Evolutionary conservation across 768 basidiomycete genomes (phyloP).

Genomic region (Lyophyllum semitale): DNA sequence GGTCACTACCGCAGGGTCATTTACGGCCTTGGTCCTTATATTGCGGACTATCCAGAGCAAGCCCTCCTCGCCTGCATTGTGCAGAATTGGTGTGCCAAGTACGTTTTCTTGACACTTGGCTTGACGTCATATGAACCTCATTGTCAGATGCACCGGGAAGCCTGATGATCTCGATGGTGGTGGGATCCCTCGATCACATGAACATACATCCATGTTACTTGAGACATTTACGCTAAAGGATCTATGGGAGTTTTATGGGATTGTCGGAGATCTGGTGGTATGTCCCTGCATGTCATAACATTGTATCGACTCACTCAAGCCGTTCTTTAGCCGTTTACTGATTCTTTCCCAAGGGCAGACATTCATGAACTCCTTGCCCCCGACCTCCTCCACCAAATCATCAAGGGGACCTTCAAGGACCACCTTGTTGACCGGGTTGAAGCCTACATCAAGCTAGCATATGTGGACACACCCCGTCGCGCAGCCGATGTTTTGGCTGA

Average conservation of each 20-base stretch:
- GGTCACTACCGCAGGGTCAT: slow-evolving; percentile 27
- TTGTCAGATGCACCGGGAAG: too few species aligned
- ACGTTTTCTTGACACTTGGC: too few species aligned
- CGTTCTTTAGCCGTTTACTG: slow-evolving; percentile 9
- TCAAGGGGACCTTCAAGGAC: background rate
- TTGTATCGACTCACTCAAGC: background rate
- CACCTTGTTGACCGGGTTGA: slow-evolving; percentile 18
- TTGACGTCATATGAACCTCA: background rate
- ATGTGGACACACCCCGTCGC: slow-evolving; percentile 9
- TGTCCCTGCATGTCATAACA: background rate
- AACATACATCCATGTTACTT: background rate
- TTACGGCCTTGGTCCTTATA: slow-evolving; percentile 35
- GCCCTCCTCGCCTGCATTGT: slow-evolving; percentile 33
- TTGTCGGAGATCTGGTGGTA: slow-evolving; percentile 4
- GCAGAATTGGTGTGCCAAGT: slow-evolving; percentile 30
- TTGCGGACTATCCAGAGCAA: slow-evolving; percentile 41
- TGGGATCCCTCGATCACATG: background rate
- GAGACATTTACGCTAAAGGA: too few species aligned
- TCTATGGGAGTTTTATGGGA: background rate
- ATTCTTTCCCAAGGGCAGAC: background rate
- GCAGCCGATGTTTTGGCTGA: slow-evolving; percentile 31
- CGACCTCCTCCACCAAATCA: background rate
- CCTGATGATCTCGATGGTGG: background rate
- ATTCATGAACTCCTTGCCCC: background rate
- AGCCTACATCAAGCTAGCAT: slow-evolving; percentile 20